Evolutionary conservation across 495 filamentous ascomycete genomes (phyloP), one percentile per base, ranked within the genome.

Genomic region (Geopyxis carbonaria): DNA sequence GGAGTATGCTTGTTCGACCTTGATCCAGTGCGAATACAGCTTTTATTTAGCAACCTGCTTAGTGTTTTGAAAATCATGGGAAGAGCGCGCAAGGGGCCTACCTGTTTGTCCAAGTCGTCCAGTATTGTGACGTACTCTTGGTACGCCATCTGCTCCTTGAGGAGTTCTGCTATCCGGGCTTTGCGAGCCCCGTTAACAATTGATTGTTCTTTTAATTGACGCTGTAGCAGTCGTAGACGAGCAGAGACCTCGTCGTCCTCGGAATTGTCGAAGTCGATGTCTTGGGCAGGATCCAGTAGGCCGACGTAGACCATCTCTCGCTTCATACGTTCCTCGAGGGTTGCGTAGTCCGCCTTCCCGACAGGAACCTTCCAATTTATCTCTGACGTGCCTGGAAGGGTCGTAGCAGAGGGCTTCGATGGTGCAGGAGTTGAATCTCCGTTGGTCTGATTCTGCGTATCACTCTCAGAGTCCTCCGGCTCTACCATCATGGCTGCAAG

Each of bases 91-190:
- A 25, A 14, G 2, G 14, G 1, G 11, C 5, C 18, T 31, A 55
- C 87, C 59, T 99, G 89, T 37, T 73, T 72, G 60, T 99, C 89
- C 18, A 99, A 75, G 57, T 95, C 89, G 51, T 99, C 89, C 43
- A 87, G 75, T 53, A 99, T 99, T 46, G 85, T 94, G 49, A 73
- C 75, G 61, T 91, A 99, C 56, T 99, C 89, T 47, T 95, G 89
- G 56, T n/a, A 29, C 1, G 89, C 91, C 74, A 95, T 82, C 45
- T 80, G 72, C 56, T 91, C 87, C 47, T 82, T 77, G 2, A 86
- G 77, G 14, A 93, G 67, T 13, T 93, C 82, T 1, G 79, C 70
- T 7, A 99, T 68, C 11, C 87, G 67, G 4, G 79, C 69, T 56
- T 94, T 95, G 45, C 82, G 73, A 0, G 89, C 82, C 32, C 85